Base-by-base conservation (phyloP, 164 flowering plant species). In the Berberis vulgaris region DNA sequence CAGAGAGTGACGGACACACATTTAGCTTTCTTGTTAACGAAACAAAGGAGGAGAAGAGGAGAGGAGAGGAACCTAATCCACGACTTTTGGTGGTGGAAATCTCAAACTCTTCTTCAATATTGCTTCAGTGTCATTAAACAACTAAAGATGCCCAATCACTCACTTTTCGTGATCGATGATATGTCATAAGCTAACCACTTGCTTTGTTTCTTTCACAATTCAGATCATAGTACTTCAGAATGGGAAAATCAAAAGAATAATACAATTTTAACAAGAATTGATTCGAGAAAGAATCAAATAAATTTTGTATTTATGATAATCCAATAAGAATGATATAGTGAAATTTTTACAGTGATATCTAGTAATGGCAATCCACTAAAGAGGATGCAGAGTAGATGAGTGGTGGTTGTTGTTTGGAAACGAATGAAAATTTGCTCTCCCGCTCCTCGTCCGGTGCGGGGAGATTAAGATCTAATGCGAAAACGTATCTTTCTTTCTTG, bases 371-470 rank as follows among this genome's bases (percentile, higher is more conserved):
- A 76, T 79, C 89, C 65, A 86, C 86, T 68, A 87, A 71, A 43
- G 95, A 67, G 3, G 85, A 79, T 10, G 87, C 70, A 43, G 94
- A 69, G 78, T 87, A 85, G 49, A 82, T 73, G 5, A 81, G 76
- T 6, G 72, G 59, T 52, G 71, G 75, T 58, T 70, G 80, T 42
- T 68, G 80, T 45, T 69, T 72, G 1, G 76, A 58, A 8, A 73
- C 65, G 54, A 77, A 78, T 60, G 76, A 74, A 49, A 80, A 79
- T 62, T 78, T 78, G 2, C 71, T 41, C 3, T 72, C 64, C 40
- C 50, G 78, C 40, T 86, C 89, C 5, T 86, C 94, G 7, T 82
- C 86, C 12, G 86, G 91, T 3, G 96, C 94, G 26, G 97, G 91
- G 46, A 86, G 81, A 70, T 88, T 88, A 40, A 91, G 94, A 82